These are phyloP conservation scores for Anaeramoeba ignava DNA, from an alignment of 78 protist genomes.

Conservation along the genomic window DNA sequence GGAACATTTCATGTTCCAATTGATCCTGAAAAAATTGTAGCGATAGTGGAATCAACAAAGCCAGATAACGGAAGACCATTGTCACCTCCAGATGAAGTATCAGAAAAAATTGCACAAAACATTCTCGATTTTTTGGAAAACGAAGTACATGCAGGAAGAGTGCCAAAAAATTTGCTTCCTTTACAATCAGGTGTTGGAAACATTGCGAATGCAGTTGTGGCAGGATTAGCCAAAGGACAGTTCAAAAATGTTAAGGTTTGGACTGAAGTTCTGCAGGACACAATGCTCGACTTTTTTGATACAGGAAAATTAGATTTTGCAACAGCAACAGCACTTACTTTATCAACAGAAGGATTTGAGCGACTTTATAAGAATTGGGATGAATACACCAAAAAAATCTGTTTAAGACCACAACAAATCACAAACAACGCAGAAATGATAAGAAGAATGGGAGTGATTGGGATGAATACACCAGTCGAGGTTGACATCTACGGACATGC, in stretches of 20 bases:
- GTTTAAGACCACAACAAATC: constrained; percentile 41
- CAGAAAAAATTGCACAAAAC: constrained; percentile 13
- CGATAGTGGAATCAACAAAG: constrained; percentile 8
- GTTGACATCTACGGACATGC: constrained; percentile 60
- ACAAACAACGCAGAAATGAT: constrained; percentile 45
- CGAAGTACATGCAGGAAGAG: not conserved
- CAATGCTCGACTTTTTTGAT: constrained; percentile 19
- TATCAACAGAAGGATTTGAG: not conserved
- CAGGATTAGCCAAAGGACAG: constrained; percentile 9
- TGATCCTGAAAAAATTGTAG: constrained; percentile 11
- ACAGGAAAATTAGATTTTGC: constrained; percentile 15
- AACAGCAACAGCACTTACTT: not conserved
- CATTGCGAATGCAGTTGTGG: constrained; percentile 27
- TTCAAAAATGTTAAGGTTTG: constrained; percentile 10
- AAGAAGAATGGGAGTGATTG: constrained; percentile 42
- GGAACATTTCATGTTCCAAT: not conserved
- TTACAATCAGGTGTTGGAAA: constrained; percentile 23
- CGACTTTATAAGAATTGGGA: constrained; percentile 48
- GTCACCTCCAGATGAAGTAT: constrained; percentile 1
- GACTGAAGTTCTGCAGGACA: constrained; percentile 22
- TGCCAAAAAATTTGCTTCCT: constrained; percentile 7
- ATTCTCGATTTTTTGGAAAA: constrained; percentile 10
- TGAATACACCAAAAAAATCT: constrained; percentile 26
- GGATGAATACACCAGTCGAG: constrained; percentile 56
- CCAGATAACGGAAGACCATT: constrained; percentile 11